Evolutionary conservation across 768 basidiomycete species (phyloP).

Genomic region (Amanita phalloides): DNA sequence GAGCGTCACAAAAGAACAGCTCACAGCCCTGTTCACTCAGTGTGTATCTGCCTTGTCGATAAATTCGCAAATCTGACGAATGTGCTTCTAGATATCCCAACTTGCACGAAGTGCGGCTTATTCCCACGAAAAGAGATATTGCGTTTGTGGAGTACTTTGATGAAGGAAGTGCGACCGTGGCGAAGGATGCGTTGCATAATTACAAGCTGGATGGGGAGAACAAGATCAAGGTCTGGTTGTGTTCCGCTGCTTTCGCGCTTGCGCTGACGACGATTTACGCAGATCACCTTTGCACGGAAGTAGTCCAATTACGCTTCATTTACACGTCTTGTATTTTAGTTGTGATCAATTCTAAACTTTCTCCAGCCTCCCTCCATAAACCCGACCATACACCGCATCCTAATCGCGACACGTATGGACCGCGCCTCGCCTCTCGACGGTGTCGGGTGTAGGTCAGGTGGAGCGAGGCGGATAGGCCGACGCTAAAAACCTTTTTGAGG

Average conservation of each 20-base stretch:
- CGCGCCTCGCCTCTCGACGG: too few relatives aligned
- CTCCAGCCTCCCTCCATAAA: conserved; percentile 22
- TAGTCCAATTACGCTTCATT: conserved; percentile 15
- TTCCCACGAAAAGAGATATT: conserved; percentile 94
- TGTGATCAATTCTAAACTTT: conserved; percentile 11
- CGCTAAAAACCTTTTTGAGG: too few relatives aligned
- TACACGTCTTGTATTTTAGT: neutral
- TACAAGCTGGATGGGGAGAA: conserved; percentile 96
- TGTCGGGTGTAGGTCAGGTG: too few relatives aligned
- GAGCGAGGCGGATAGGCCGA: too few relatives aligned
- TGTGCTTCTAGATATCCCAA: conserved; percentile 68
- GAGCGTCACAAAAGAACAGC: conserved; percentile 84
- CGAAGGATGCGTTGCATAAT: conserved; percentile 95
- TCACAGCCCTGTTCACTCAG: conserved; percentile 88
- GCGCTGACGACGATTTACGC: conserved; percentile 2
- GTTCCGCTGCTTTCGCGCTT: neutral
- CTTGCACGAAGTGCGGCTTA: conserved; percentile 94
- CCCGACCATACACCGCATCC: conserved; percentile 6
- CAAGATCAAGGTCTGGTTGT: conserved; percentile 79
- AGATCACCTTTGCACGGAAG: conserved; percentile 74
- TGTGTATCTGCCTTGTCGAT: conserved; percentile 1
- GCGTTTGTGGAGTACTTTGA: conserved; percentile 98
- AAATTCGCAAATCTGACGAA: neutral
- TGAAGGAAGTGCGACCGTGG: conserved; percentile 82
- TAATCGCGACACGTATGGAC: conserved; percentile 29